Evolutionary conservation across 176 grass and related monocot species (phyloP).

Genomic region (Bolboschoenus planiculmis): DNA sequence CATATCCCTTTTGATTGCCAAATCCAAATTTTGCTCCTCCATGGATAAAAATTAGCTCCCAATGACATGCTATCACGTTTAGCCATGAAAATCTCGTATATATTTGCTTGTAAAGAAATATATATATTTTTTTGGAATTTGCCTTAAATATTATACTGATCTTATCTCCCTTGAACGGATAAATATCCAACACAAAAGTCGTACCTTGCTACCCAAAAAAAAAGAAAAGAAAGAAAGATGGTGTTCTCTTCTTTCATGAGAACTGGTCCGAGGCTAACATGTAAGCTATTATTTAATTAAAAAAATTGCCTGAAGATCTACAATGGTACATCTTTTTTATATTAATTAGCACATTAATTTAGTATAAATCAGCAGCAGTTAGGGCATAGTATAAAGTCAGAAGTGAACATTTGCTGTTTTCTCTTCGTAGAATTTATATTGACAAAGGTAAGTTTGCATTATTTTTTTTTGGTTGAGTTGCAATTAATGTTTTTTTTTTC

Average conservation of each 20-base stretch:
- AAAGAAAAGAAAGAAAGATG: background rate
- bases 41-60: background rate
- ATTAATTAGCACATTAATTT: background rate
- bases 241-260: background rate
- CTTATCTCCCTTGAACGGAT: background rate
- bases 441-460: background rate
- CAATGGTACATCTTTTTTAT: background rate
- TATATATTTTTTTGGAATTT: background rate
- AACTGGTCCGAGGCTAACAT: background rate
- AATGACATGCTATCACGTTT: background rate
- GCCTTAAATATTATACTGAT: background rate
- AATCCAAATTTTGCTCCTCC: background rate
- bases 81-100: background rate
- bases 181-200: background rate
- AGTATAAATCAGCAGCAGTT: background rate
- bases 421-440: background rate
- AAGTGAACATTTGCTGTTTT: background rate
- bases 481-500: too few species aligned
- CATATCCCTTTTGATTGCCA: constrained; percentile 3
- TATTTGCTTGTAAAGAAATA: background rate
- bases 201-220: background rate
- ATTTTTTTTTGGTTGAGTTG: background rate
- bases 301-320: background rate
- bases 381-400: background rate
- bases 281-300: background rate